Conservation (phyloP, 371 early-diverging fungal species). For the Paraphysoderma sedebokerense region DNA sequence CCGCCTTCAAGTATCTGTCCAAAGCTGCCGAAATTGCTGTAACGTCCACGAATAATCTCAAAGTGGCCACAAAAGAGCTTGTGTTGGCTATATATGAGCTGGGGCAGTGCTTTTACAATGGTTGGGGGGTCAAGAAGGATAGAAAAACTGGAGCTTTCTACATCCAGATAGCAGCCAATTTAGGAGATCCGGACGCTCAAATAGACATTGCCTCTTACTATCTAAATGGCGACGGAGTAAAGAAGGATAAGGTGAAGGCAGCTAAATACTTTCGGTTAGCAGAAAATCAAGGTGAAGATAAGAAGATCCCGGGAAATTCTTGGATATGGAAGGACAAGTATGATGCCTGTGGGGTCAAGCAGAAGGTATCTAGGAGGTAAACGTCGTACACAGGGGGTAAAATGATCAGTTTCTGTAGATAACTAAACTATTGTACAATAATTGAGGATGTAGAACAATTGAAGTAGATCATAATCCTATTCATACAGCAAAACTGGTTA, state of each 20-base stretch:
- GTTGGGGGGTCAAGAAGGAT: not conserved
- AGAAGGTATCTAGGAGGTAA: too few relatives aligned
- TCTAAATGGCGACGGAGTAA: conserved; percentile 1
- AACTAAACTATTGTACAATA: too few relatives aligned
- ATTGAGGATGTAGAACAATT: too few relatives aligned
- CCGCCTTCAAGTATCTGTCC: not conserved
- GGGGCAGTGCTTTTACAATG: not conserved
- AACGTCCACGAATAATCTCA: not conserved
- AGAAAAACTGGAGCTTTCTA: not conserved
- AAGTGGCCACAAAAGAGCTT: not conserved
- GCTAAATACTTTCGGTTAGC: conserved; percentile 3
- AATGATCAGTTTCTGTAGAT: too few relatives aligned
- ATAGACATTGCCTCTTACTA: not conserved
- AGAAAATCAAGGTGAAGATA: not conserved
- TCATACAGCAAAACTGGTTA: too few relatives aligned
- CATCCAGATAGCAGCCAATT: not conserved
- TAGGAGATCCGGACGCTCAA: conserved; percentile 7
- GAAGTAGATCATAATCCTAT: too few relatives aligned
- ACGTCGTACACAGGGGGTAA: too few relatives aligned
- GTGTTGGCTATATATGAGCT: conserved; percentile 3
- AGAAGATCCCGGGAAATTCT: not conserved
- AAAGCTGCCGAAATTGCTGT: conserved; percentile 1
- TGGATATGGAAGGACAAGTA: conserved; percentile 5
- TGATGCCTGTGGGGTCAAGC: not conserved
- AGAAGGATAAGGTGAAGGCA: not conserved